A percentile compares a stretch with the other conserved stretches of the same genome.
These are phyloP conservation scores for Apiosordaria backusii DNA, from an alignment of 495 filamentous ascomycete species.

Conservation along the genomic window DNA sequence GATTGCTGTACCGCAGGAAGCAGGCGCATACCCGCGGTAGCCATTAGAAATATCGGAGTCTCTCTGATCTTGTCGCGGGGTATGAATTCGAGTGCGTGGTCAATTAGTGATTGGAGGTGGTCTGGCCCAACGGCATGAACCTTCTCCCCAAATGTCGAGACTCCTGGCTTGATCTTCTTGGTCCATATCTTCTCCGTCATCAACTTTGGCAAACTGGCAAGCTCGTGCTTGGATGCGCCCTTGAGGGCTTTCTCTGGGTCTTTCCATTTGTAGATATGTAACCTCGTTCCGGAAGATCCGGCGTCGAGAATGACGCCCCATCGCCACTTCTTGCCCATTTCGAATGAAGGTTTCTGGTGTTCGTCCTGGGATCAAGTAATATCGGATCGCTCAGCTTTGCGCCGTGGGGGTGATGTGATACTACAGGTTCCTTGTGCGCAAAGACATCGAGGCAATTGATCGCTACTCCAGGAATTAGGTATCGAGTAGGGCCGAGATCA, in stretches of 20 bases:
- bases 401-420: not conserved
- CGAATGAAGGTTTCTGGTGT: not conserved
- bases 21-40: constrained; percentile 94
- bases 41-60: constrained; percentile 91
- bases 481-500: not conserved
- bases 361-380: not conserved
- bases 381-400: not conserved
- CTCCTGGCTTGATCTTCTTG: constrained; percentile 87
- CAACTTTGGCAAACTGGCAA: constrained; percentile 71
- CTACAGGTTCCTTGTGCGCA: not conserved
- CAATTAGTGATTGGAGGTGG: constrained; percentile 71
- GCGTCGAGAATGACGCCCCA: constrained; percentile 62
- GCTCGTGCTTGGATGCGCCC: constrained; percentile 54
- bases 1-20: constrained; percentile 69
- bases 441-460: not conserved
- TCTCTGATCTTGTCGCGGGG: constrained; percentile 71
- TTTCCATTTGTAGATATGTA: constrained; percentile 91
- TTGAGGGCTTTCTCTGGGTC: constrained; percentile 66
- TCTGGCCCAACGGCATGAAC: constrained; percentile 74
- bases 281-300: constrained; percentile 75
- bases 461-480: not conserved
- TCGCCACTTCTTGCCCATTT: constrained; percentile 33
- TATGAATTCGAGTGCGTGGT: constrained; percentile 81
- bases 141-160: constrained; percentile 81
- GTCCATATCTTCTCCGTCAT: constrained; percentile 84